A percentile compares a stretch with the other conserved stretches of the same genome.
Conservation (phyloP, 2,329 filamentous ascomycete species). For the Ophiostoma sp. region DNA sequence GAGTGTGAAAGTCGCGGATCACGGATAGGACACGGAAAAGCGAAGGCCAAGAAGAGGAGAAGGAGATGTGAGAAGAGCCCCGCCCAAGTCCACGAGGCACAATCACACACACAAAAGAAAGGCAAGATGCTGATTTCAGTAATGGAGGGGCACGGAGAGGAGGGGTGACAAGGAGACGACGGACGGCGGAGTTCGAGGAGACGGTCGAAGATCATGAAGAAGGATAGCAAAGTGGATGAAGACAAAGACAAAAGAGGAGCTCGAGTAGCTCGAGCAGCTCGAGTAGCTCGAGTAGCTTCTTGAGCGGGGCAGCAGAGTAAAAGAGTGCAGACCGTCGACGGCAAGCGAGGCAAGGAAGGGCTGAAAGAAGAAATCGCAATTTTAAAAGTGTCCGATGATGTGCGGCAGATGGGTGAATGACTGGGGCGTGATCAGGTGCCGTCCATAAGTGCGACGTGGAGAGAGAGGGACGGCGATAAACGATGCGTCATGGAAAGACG, state of each 20-base stretch:
- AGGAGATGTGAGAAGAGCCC: background rate
- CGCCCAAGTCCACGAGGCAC: background rate
- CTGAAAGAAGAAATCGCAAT: background rate
- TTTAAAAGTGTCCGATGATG: constrained; percentile 11
- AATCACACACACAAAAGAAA: background rate
- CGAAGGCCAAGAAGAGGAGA: background rate
- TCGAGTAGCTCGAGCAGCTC: background rate
- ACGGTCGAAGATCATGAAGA: background rate
- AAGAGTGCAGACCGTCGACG: background rate
- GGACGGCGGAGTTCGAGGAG: background rate
- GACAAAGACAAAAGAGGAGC: background rate
- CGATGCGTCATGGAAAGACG: background rate
- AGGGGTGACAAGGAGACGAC: background rate
- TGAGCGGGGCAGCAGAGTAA: background rate
- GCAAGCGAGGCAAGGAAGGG: constrained; percentile 4
- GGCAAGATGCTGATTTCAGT: constrained; percentile 8
- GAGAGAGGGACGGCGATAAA: background rate
- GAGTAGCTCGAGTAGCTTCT: background rate
- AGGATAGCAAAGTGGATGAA: background rate
- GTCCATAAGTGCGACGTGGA: too few relatives aligned
- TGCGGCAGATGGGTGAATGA: background rate
- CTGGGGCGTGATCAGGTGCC: background rate
- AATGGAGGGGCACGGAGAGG: background rate
- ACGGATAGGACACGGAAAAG: background rate
- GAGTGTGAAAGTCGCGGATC: background rate